phyloP scores from a whole-genome alignment of 805 yeast species.

The Suhomyces pyralidae region DNA sequence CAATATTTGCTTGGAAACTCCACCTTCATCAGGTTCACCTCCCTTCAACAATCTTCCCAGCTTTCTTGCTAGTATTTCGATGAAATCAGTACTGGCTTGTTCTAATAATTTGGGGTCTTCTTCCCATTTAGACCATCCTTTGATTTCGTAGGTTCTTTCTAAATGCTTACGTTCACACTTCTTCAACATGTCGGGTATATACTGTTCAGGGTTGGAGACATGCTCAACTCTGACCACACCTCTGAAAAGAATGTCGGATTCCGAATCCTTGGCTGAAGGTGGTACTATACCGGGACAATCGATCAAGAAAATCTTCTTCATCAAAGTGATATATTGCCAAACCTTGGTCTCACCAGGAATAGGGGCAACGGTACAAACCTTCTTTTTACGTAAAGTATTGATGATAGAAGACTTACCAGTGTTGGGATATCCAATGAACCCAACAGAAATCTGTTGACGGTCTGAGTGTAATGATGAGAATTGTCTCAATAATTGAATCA shows the following conservation, averaged over 20 bases:
- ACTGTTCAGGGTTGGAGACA: constrained; percentile 92
- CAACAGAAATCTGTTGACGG: constrained; percentile 94
- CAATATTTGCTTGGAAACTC: constrained; percentile 84
- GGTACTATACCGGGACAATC: constrained; percentile 99
- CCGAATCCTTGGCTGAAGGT: constrained; percentile 84
- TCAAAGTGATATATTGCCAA: constrained; percentile 96
- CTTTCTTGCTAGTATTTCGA: constrained; percentile 88
- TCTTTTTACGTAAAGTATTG: constrained; percentile 89
- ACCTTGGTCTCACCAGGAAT: constrained; percentile 99
- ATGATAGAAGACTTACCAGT: constrained; percentile 97
- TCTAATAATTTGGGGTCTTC: constrained; percentile 47
- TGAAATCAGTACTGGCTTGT: constrained; percentile 58
- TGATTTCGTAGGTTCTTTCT: constrained; percentile 91
- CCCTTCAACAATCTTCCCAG: constrained; percentile 92
- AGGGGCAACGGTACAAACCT: constrained; percentile 96
- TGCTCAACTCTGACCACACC: constrained; percentile 99
- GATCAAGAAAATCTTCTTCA: constrained; percentile 92
- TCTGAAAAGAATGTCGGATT: constrained; percentile 87
- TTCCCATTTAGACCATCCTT: constrained; percentile 70
- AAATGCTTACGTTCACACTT: constrained; percentile 87
- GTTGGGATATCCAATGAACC: constrained; percentile 96
- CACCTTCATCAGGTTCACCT: constrained; percentile 95
- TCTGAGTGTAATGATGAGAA: constrained; percentile 87
- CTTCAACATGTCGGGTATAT: constrained; percentile 78
- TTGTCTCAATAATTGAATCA: constrained; percentile 90